Evolutionary conservation across 768 basidiomycete species (phyloP), one percentile per base, ranked within the genome.

Genomic region (Sarcomyxa edulis): DNA sequence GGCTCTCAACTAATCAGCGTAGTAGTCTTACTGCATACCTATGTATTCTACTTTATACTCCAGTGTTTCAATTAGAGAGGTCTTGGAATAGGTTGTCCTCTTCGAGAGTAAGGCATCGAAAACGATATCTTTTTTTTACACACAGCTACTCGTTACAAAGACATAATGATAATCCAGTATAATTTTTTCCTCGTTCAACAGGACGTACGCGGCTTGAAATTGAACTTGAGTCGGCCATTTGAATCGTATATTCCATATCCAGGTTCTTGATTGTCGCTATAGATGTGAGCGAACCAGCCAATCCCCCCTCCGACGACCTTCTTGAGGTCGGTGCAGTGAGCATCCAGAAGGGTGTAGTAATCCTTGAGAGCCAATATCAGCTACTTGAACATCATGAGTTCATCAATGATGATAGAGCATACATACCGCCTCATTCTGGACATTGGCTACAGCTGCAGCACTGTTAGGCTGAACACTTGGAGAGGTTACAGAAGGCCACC

Each of bases 221-320:
- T 58, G 51, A 86, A 83, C 59, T 87, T 85, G 44, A 69, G 47
- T 15, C 54, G 50, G 15, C 76, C 75, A 21, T 62, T 55, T 1
- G 28, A 45, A 22, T 69, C 58, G 49, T 81, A 81, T 37, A 87
- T 72, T 5, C 84, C 85, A 49, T 88, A 88, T 8, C 84, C 84
- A 12, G 79, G 76, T 49, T 72, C 70, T 48, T 76, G 70, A 43
- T 57, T 43, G 50, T 86, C 86, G 2, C 78, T 76, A 50, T 86
- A 87, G 38, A 87, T 78, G 52, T 88, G 86, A 19, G 81, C 82
- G 48, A 89, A 89, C 86, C 85, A 89, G 8, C 85, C 83, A 24
- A 87, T 61, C 16, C 83, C 83, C 15, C 83, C 83, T 3, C 71
- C 72, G 11, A 59, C 52, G 18, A 73, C 72, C 0, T 46, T 50